Evolutionary conservation across 2,329 filamentous ascomycete genomes (phyloP).

Genomic region (Metarhizium sp.): DNA sequence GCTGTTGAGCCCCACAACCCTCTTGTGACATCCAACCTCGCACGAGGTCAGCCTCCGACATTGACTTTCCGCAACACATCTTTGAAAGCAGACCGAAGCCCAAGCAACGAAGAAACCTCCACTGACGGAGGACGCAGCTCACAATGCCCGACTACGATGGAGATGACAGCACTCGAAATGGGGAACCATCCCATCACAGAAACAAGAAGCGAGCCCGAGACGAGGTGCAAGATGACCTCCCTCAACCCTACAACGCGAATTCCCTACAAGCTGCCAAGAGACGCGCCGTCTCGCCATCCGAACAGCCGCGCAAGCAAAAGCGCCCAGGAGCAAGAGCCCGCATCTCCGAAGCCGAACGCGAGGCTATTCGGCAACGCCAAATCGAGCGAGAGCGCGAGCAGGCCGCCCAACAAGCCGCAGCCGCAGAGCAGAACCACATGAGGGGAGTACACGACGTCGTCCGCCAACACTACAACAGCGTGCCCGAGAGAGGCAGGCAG

Average conservation of each 20-base stretch:
- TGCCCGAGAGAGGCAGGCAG: slow-evolving; percentile 84
- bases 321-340: slow-evolving; percentile 58
- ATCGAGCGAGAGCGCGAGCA: slow-evolving; percentile 43
- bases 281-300: slow-evolving; percentile 44
- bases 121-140: background rate
- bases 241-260: slow-evolving; percentile 52
- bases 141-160: background rate
- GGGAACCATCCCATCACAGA: slow-evolving; percentile 5
- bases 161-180: background rate
- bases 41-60: background rate
- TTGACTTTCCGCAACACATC: too few species aligned
- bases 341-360: slow-evolving; percentile 57
- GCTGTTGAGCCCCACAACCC: background rate
- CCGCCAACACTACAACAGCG: slow-evolving; percentile 88
- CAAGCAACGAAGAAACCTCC: background rate
- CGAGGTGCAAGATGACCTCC: slow-evolving; percentile 34
- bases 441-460: slow-evolving; percentile 72
- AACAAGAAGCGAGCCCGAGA: slow-evolving; percentile 23
- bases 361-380: slow-evolving; percentile 56
- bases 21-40: background rate
- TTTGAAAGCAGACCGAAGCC: background rate
- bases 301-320: slow-evolving; percentile 55
- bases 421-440: slow-evolving; percentile 29
- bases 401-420: slow-evolving; percentile 25
- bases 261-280: slow-evolving; percentile 50